Percentiles rank a stretch among this genome's conserved stretches.
Evolutionary conservation across 2,329 filamentous ascomycete species (phyloP).

Genomic region (Plectosphaerella sp.): DNA sequence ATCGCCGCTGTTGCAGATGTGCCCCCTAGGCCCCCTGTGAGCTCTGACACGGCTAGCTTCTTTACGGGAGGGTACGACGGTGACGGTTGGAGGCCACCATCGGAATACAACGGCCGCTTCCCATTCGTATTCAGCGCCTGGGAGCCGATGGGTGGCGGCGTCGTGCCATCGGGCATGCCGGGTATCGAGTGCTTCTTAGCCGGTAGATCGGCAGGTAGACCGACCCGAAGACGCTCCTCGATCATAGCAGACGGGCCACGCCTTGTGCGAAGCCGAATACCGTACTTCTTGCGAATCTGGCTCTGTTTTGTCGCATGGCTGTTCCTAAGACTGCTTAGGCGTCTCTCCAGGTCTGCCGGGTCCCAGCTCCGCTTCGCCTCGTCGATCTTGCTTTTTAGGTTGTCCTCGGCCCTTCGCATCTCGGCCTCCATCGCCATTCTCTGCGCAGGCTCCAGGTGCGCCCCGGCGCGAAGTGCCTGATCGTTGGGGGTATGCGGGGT

Average conservation of each 20-base stretch:
- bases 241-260: constrained; percentile 33
- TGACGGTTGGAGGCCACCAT: not conserved
- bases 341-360: not conserved
- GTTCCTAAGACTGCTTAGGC: constrained; percentile 36
- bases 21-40: constrained; percentile 29
- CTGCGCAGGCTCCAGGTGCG: not conserved
- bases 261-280: constrained; percentile 47
- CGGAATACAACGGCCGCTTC: no score
- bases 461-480: no score
- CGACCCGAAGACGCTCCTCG: not conserved
- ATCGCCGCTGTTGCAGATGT: constrained; percentile 29
- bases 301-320: constrained; percentile 52
- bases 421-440: constrained; percentile 27
- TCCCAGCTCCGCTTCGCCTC: not conserved
- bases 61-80: constrained; percentile 6
- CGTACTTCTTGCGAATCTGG: constrained; percentile 52
- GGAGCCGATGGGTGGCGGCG: no score
- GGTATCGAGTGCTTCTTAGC: not conserved
- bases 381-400: constrained; percentile 4
- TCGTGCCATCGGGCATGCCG: no score
- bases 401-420: constrained; percentile 28
- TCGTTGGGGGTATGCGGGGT: not conserved
- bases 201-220: not conserved
- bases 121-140: no score
- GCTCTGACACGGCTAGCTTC: constrained; percentile 23